Conservation (phyloP, 306 rosid genomes). For the Lathyrus aphaca region DNA sequence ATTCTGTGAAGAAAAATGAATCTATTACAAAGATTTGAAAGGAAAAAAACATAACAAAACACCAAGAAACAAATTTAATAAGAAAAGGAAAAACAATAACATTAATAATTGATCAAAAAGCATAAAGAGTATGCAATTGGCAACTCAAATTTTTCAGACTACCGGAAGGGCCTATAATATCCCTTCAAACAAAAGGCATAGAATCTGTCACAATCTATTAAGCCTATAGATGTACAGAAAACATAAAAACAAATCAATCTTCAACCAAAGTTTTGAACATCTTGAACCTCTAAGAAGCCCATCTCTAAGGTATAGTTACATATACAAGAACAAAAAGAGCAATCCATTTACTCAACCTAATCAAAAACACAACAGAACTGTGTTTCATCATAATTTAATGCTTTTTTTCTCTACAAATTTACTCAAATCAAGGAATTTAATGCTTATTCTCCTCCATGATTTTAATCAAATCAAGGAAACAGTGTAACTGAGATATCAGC, state of each 20-base stretch:
- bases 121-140: slow-evolving; percentile 32
- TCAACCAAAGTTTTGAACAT: slow-evolving; percentile 84
- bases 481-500: slow-evolving; percentile 55
- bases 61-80: slow-evolving; percentile 18
- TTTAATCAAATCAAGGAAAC: slow-evolving; percentile 46
- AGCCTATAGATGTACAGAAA: slow-evolving; percentile 55
- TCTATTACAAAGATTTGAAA: neutral
- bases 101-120: slow-evolving; percentile 34
- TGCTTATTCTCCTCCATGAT: slow-evolving; percentile 22
- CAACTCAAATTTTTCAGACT: slow-evolving; percentile 39
- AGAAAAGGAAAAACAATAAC: slow-evolving; percentile 2
- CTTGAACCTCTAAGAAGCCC: slow-evolving; percentile 25
- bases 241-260: slow-evolving; percentile 47
- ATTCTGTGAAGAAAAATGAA: neutral
- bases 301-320: slow-evolving; percentile 17
- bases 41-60: neutral
- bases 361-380: too few relatives aligned
- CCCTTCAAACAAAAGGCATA: slow-evolving; percentile 54
- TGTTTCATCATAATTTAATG: neutral
- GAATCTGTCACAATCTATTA: slow-evolving; percentile 38
- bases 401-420: too few relatives aligned
- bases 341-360: slow-evolving; percentile 42
- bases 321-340: slow-evolving; percentile 31
- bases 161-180: slow-evolving; percentile 46
- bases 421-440: too few relatives aligned